Evolutionary conservation across 345 rosid species (phyloP).

Genomic region (Eucalyptus albens): DNA sequence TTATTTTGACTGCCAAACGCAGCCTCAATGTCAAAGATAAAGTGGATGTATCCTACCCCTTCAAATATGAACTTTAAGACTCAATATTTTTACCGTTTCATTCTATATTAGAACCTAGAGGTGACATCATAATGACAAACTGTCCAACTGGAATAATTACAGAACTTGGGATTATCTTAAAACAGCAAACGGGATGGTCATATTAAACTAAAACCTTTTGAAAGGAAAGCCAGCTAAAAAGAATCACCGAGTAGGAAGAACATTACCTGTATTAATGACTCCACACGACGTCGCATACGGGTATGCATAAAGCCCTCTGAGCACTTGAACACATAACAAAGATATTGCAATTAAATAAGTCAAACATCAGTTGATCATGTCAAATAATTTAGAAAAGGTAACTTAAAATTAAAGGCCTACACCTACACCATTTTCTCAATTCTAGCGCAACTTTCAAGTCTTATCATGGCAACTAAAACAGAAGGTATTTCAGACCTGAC

Average conservation of each 20-base stretch:
- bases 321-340: constrained; percentile 22
- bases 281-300: constrained; percentile 89
- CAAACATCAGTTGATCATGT: not conserved
- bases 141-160: not conserved
- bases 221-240: not conserved
- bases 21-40: not conserved
- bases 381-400: not conserved
- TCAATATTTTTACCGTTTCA: not conserved
- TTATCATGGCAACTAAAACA: not conserved
- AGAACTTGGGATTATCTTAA: not conserved
- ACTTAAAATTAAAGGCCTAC: not conserved
- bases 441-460: not conserved
- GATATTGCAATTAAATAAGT: not conserved
- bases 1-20: too few relatives aligned
- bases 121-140: not conserved
- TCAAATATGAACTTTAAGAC: not conserved
- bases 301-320: constrained; percentile 98
- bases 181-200: not conserved
- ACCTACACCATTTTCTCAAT: not conserved
- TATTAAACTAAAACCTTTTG: not conserved
- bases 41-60: not conserved
- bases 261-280: constrained; percentile 76
- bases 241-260: not conserved
- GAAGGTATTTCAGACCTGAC: not conserved
- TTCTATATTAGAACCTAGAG: not conserved